Evolutionary conservation across 352 stramenopile species (phyloP), one percentile per base, ranked within the genome.

Genomic region (Stephanocyclus meneghinianus): DNA sequence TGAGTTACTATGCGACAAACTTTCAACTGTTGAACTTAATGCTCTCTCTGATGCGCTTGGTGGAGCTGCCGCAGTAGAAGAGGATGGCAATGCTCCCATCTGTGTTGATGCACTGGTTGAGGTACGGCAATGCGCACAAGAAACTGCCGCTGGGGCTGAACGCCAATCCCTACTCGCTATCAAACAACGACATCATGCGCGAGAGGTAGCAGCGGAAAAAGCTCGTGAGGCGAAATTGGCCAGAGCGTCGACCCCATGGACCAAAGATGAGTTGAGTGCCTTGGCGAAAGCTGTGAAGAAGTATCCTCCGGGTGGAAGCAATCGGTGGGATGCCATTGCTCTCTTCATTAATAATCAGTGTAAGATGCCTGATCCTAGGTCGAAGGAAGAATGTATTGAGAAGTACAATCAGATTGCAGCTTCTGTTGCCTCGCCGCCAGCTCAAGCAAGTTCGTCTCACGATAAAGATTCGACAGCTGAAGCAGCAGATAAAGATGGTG

Each of bases 261-360:
- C 82, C 10, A 92, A 94, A 50, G 87, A 95, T 10, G 94, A 97
- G 80, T 71, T 96, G 29, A 85, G 84, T 16, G 83, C 87, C 1
- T 79, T 97, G 47, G 89, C 91, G 44, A 97, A 97, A 79, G 92
- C 83, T 26, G 78, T 95, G 8, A 94, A 93, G 63, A 95, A 95
- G 69, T 96, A 94, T 86, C 92, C 92, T 32, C 78, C 87, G 3
- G 94, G 93, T 1, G 90, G 91, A 26, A 88, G 86, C 55, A 93
- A 94, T 61, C 85, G 93, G 62, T 97, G 94, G 94, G 89, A 95
- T 60, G 78, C 90, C 57, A 95, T 97, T 79, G 83, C 92, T 26
- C 65, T 90, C 10, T 96, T 93, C 62, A 84, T 97, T 45, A 95
- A 95, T 64, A 91, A 91, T 67, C 62, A 93, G 5, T 91, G 90